Evolutionary conservation across 140 eudicot genomes (phyloP).

Genomic region (Stevia rebaudiana): DNA sequence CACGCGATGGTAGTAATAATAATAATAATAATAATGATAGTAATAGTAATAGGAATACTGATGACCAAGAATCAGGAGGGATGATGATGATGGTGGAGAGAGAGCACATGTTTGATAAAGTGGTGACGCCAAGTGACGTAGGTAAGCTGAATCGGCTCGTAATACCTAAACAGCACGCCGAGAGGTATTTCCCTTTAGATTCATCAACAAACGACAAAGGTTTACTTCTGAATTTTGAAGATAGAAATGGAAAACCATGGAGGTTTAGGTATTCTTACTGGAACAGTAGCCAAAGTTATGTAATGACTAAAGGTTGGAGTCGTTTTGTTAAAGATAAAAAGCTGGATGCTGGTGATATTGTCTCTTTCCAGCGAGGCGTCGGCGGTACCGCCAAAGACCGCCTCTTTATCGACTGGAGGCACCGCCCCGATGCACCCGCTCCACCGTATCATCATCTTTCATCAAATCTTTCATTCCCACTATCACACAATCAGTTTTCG

Average conservation of each 20-base stretch:
- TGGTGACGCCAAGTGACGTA: slow-evolving; percentile 91
- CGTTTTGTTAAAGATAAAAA: slow-evolving; percentile 90
- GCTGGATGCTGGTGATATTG: slow-evolving; percentile 86
- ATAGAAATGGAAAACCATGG: slow-evolving; percentile 84
- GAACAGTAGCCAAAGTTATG: slow-evolving; percentile 97
- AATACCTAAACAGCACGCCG: slow-evolving; percentile 93
- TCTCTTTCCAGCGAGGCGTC: slow-evolving; percentile 75
- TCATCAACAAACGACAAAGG: slow-evolving; percentile 77
- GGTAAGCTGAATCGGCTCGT: slow-evolving; percentile 87
- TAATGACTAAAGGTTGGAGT: slow-evolving; percentile 97
- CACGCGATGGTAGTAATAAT: slow-evolving; percentile 13
- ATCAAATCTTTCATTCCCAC: slow-evolving; percentile 30
- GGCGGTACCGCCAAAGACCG: slow-evolving; percentile 65
- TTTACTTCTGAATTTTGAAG: slow-evolving; percentile 71
- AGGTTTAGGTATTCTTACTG: slow-evolving; percentile 87
- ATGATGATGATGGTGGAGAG: slow-evolving; percentile 44
- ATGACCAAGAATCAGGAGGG: slow-evolving; percentile 21
- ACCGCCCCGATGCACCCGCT: slow-evolving; percentile 62
- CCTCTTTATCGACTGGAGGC: slow-evolving; percentile 87
- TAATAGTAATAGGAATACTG: slow-evolving; percentile 6
- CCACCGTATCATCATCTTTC: slow-evolving; percentile 26
- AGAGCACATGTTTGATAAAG: slow-evolving; percentile 96
- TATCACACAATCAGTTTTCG: slow-evolving; percentile 31
- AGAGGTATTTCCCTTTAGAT: slow-evolving; percentile 86
- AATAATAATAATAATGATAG: not conserved